Evolutionary conservation across 2,329 filamentous ascomycete species (phyloP), one percentile per base, ranked within the genome.

Genomic region (Anthostomella pinea): DNA sequence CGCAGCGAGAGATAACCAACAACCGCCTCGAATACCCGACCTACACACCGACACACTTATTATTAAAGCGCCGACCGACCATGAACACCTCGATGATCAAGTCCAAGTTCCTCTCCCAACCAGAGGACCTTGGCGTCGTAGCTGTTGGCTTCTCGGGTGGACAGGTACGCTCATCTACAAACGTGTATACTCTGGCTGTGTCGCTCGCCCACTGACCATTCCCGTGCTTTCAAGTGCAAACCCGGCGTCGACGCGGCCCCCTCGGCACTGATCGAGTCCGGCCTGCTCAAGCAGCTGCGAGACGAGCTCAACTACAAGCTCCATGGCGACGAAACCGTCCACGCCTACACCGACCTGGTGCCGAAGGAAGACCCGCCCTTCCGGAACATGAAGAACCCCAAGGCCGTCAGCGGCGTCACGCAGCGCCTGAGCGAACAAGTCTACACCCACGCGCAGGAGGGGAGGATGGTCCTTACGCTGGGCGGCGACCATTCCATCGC

Each of bases 401-500:
- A 77, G 49, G 80, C 85, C 44, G 91, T 95, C 48, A 91, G 85
- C 48, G 83, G 86, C 39, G 91, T 95, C 30, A 97, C 88, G 2
- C 67, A 83, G 57, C 75, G 79, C 53, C 83, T 98, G 47, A 82
- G 81, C 62, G 70, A 82, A 38, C 87, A 96, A 67, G 87, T 95
- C 33, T 96, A 97, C 72, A 72, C 79, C 48, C 88, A 97, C 59
- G 88, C 91, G 30, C 77, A 75, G 50, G 71, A 85, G 48, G 93
- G 93, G 21, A 82, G 90, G 43, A 81, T 95, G 62, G 89, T 95
- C 2, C 75, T 98, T 38, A 98, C 93, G 0, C 80, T 98, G 8
- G 93, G 93, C 38, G 93, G 93, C 35, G 93, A 98, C 68, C 93
- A 98, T 73, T 89, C 83, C 48, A 94, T 98, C 59, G 93, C 93